Evolutionary conservation across 1,139 yeast species (phyloP).

Genomic region (Candida tetrigidarum): DNA sequence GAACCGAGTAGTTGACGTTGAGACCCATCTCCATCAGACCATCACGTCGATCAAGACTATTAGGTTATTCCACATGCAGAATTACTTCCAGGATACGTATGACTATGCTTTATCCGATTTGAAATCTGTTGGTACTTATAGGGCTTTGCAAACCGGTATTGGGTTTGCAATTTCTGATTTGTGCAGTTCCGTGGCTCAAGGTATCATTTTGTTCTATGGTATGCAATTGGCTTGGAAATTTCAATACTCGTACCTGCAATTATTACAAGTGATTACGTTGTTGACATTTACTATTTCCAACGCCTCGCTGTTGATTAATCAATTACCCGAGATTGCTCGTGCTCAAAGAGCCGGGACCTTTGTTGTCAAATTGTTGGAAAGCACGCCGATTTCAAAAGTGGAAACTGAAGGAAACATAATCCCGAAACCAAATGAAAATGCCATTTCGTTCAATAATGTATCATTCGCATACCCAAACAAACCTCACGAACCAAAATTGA

Average conservation of each 20-base stretch:
- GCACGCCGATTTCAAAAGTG: conserved; percentile 28
- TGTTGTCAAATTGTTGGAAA: conserved; percentile 48
- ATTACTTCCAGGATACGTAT: conserved; percentile 48
- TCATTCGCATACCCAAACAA: conserved; percentile 51
- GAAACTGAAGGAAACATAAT: conserved; percentile 33
- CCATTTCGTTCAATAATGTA: conserved; percentile 47
- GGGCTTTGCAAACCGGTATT: conserved; percentile 62
- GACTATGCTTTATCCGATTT: conserved; percentile 28
- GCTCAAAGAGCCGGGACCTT: conserved; percentile 75
- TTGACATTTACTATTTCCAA: conserved; percentile 73
- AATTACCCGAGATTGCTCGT: conserved; percentile 72
- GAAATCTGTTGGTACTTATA: conserved; percentile 36
- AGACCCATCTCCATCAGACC: conserved; percentile 60
- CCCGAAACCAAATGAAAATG: conserved; percentile 21
- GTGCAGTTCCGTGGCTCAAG: conserved; percentile 63
- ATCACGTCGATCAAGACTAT: conserved; percentile 67
- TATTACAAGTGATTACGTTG: conserved; percentile 73
- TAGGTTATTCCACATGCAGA: conserved; percentile 54
- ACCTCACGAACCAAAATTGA: conserved; percentile 30
- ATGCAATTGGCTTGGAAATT: conserved; percentile 62
- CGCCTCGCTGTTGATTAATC: conserved; percentile 59
- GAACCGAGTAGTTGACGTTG: conserved; percentile 55
- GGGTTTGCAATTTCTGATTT: conserved; percentile 64
- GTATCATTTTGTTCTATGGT: conserved; percentile 76
- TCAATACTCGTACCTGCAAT: conserved; percentile 57